Evolutionary conservation across 2,329 filamentous ascomycete genomes (phyloP), one percentile per base, ranked within the genome.

Genomic region (Ophiocordyceps sinensis): DNA sequence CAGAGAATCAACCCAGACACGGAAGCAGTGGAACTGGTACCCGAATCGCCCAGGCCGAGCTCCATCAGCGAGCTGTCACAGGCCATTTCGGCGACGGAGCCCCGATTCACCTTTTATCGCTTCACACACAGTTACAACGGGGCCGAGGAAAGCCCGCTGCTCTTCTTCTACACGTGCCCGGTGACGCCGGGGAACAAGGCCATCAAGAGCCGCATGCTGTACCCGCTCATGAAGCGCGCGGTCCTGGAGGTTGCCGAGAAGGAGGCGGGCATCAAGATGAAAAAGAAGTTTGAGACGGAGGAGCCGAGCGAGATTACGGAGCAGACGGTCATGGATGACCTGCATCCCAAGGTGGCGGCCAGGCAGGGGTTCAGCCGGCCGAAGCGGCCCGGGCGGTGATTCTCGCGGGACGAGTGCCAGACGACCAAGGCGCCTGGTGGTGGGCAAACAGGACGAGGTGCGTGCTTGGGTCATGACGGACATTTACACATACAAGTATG

Each of bases 111-210:
- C 7, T 86, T 91, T 57, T 91, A 81, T 67, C 72, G 79, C 26
- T 83, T 78, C 58, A 65, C 60, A 12, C 71, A 81, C 53, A 70
- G 71, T 35, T 62, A 76, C 45, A 62, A 66, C 28, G 75, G 75
- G 19, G 47, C 55, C 37, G 61, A 71, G 44, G 64, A 67, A 40
- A 71, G 67, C 42, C 75, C 79, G 3, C 65, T 89, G 38, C 67
- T 89, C 6, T 91, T 91, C 65, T 77, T 91, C 56, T 89, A 87
- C 63, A 89, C 84, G 6, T 87, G 83, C 58, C 85, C 85, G 1
- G 65, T 72, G 8, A 70, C 79, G 5, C 63, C 73, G 0, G 73
- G 67, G 26, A 76, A 71, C 40, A 84, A 79, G 62, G 66, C 73
- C 40, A 83, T 91, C 65, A 88, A 85, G 65, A 81, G 83, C 62